Evolutionary conservation across 2,329 filamentous ascomycete genomes (phyloP), one percentile per base, ranked within the genome.

Genomic region (Claviceps purpurea): DNA sequence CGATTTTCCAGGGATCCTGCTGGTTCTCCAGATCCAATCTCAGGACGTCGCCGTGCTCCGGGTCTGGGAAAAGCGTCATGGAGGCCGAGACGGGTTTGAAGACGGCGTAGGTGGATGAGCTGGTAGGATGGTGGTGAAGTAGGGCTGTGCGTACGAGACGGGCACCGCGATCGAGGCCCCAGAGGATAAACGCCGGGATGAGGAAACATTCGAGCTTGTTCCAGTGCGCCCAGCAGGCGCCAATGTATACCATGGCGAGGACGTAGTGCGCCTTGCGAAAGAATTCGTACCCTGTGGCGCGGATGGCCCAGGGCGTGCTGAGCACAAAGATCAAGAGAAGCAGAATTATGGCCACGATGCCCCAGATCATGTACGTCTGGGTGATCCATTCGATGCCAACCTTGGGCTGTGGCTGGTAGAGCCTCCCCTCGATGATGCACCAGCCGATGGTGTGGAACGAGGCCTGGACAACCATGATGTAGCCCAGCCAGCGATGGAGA

Each of bases 211-310:
- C 73, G 4, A 89, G 70, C 49, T 81, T 70, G 49, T 73, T 64
- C 86, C 85, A 90, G 62, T 90, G 86, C 1, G 76, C 85, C 77
- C 84, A 88, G 65, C 84, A 84, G 3, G 84, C 84, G 4, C 83
- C 86, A 13, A 89, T 77, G 64, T 87, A 90, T 4, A 89, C 64
- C 69, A 85, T 79, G 11, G 85, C 86, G 2, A 89, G 70, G 13
- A 88, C 70, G 58, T 87, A 87, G 62, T 89, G 85, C 0, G 77
- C 69, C 62, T 87, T 88, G 55, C 84, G 76, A 72, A 89, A 89
- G 66, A 85, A 81, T 60, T 89, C 86, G 64, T 90, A 88, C 2
- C 86, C 86, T 0, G 83, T 87, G 47, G 75, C 65, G 8, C 75
- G 73, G 53, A 89, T 84, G 1, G 74, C 81, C 61, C 65, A 69